Base-by-base conservation (phyloP, 495 filamentous ascomycete genomes). In the Astrocystis sublimbata region DNA sequence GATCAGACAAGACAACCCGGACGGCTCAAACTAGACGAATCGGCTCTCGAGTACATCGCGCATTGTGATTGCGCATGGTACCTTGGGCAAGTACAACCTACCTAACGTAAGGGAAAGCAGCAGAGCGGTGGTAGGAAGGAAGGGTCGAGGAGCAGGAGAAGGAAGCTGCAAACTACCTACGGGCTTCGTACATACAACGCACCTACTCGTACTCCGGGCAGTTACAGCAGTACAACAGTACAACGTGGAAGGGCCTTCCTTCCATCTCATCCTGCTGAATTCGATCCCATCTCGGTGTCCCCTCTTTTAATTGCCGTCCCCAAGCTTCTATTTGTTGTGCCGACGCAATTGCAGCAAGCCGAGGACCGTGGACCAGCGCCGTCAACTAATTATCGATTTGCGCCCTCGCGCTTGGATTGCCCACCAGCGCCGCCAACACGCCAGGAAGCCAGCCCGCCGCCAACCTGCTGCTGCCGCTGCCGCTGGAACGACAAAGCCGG, bases 321-420 rank as follows among this genome's bases (percentile, higher is more conserved):
- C 15, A 21, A 13, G n/a, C 36, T 1, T 54, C 28, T 17, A 24
- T 30, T 36, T 45, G 31, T 23, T 31, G 42, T 36, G 13, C 36
- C 57, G 17, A 6, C 19, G 15, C 35, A 51, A 19, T 38, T 46
- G 50, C 51, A 19, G n/a, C n/a, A n/a, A n/a, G n/a, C n/a, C n/a
- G n/a, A n/a, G n/a, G n/a, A n/a, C n/a, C n/a, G n/a, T n/a, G n/a
- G n/a, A n/a, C n/a, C n/a, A n/a, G n/a, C n/a, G n/a, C 8, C 40
- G 31, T 42, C 43, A 9, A 53, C 12, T 26, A 2, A 13, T n/a
- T n/a, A n/a, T 45, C 28, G 47, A 28, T 28, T 56, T 47, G 60
- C 51, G 60, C 60, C 17, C 19, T 26, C 19, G 58, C 24, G 45
- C 59, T 59, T 38, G 46, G 24, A 28, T 54, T 61, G 49, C 46